Conservation (phyloP, 2,329 filamentous ascomycete species). For the Colletotrichum cereale region DNA sequence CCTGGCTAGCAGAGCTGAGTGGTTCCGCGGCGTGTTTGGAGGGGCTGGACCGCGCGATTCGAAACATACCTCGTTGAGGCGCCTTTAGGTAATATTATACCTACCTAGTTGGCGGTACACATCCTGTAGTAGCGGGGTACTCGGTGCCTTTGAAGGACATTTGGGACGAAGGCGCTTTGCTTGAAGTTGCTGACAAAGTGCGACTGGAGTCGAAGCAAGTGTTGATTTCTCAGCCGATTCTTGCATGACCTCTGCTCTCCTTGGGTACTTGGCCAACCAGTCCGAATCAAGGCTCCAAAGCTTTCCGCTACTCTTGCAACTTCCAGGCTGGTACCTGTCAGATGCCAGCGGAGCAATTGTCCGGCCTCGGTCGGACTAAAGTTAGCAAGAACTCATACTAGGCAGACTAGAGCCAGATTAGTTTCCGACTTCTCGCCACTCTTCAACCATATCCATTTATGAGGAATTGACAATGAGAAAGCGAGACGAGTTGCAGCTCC, state of each 20-base stretch:
- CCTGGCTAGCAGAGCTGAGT: neutral
- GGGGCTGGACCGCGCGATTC: slow-evolving; percentile 9
- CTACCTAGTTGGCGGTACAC: neutral
- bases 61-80: slow-evolving; percentile 12
- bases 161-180: neutral
- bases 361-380: neutral
- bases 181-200: neutral
- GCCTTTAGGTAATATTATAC: no score
- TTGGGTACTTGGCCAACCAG: neutral
- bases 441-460: neutral
- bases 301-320: neutral
- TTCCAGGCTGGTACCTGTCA: neutral
- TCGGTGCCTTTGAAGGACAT: neutral
- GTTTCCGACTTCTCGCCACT: neutral
- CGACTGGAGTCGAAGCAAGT: neutral
- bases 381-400: neutral
- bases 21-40: neutral
- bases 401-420: neutral
- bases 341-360: neutral
- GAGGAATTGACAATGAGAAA: neutral
- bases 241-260: slow-evolving; percentile 3
- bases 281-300: neutral
- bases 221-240: neutral
- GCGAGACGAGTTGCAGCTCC: neutral
- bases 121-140: slow-evolving; percentile 12